Conservation (phyloP, 2,329 filamentous ascomycete species). For the Xylariaceae sp. region DNA sequence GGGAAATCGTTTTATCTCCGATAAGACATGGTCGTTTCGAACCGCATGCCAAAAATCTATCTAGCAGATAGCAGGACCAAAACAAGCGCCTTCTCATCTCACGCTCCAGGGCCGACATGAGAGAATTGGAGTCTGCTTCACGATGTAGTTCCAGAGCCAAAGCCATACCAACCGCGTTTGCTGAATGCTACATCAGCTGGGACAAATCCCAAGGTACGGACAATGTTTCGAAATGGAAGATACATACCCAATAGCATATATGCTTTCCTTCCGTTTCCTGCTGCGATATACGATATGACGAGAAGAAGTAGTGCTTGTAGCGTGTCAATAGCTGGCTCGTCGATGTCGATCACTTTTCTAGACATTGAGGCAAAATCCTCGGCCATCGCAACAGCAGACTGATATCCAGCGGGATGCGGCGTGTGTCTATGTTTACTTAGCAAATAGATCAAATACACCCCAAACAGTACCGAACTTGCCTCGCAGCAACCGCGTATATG, state of each 20-base stretch:
- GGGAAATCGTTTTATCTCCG: slow-evolving; percentile 66
- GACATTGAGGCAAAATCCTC: slow-evolving; percentile 69
- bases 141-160: slow-evolving; percentile 76
- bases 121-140: slow-evolving; percentile 60
- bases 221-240: neutral
- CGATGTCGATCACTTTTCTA: slow-evolving; percentile 65
- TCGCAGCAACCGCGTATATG: slow-evolving; percentile 57
- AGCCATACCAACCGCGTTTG: slow-evolving; percentile 74
- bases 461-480: slow-evolving; percentile 39
- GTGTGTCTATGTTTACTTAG: slow-evolving; percentile 53
- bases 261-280: slow-evolving; percentile 75
- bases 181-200: slow-evolving; percentile 42
- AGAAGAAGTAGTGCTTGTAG: slow-evolving; percentile 72
- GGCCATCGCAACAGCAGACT: slow-evolving; percentile 61
- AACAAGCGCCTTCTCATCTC: slow-evolving; percentile 77
- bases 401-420: slow-evolving; percentile 60
- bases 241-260: slow-evolving; percentile 75
- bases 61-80: slow-evolving; percentile 83
- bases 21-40: slow-evolving; percentile 79
- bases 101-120: slow-evolving; percentile 61
- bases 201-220: neutral
- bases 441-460: slow-evolving; percentile 2
- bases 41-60: slow-evolving; percentile 75
- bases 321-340: slow-evolving; percentile 74
- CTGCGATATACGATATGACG: slow-evolving; percentile 68